Evolutionary conservation across 1,284 basidiomycete species (phyloP).

Genomic region (Ustilago loliicola): DNA sequence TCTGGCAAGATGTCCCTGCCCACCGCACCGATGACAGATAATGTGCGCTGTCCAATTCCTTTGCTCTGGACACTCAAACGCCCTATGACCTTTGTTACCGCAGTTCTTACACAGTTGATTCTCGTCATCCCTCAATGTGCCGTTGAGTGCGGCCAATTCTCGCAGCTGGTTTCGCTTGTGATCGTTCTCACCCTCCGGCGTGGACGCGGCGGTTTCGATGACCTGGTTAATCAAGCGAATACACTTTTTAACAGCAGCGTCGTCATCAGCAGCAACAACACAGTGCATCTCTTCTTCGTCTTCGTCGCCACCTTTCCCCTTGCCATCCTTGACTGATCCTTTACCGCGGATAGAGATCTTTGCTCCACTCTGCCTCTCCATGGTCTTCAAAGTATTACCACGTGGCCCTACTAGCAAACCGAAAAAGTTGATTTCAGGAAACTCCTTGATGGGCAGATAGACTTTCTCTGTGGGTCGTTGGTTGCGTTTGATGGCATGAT

Average conservation of each 20-base stretch:
- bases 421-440: conserved; percentile 99
- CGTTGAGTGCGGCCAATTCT: conserved; percentile 96
- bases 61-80: conserved; percentile 68
- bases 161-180: conserved; percentile 99
- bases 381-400: conserved; percentile 98
- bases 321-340: conserved; percentile 98
- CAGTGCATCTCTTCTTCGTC: conserved; percentile 99
- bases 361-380: conserved; percentile 97
- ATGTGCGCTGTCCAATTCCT: conserved; percentile 68
- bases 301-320: conserved; percentile 88
- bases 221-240: conserved; percentile 96
- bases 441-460: conserved; percentile 99
- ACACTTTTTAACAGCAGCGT: conserved; percentile 90
- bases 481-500: conserved; percentile 85
- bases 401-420: conserved; percentile 97
- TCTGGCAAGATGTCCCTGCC: conserved; percentile 68
- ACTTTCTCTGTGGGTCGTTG: conserved; percentile 86
- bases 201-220: conserved; percentile 98
- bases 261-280: conserved; percentile 91
- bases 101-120: conserved; percentile 99
- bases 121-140: conserved; percentile 98
- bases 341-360: conserved; percentile 99
- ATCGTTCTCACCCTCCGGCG: conserved; percentile 98
- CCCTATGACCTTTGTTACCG: conserved; percentile 81
- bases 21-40: conserved; percentile 68